Conservation (phyloP, 441 rosid species). For the Populus tomentosa region DNA sequence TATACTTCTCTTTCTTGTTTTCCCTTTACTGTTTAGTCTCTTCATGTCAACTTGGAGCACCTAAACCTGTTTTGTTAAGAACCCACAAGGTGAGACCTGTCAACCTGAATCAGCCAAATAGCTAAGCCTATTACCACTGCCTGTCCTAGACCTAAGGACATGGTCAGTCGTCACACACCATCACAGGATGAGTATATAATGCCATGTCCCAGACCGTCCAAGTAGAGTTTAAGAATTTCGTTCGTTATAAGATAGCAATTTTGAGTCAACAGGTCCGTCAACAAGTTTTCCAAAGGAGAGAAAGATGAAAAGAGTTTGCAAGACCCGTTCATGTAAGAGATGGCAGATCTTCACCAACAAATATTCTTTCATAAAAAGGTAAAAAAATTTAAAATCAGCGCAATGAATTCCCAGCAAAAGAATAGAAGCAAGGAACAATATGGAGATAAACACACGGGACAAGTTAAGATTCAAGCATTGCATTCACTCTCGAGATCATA, state of each 20-base stretch:
- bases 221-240: slow-evolving; percentile 1
- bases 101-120: slow-evolving; percentile 8
- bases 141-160: slow-evolving; percentile 3
- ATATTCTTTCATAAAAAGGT: background rate
- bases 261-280: background rate
- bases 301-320: background rate
- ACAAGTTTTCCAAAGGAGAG: background rate
- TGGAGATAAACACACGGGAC: background rate
- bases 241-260: background rate
- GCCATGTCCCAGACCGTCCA: background rate
- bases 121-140: slow-evolving; percentile 4
- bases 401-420: background rate
- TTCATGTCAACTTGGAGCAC: slow-evolving; percentile 7
- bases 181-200: background rate
- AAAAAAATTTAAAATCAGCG: background rate
- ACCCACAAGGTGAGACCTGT: background rate
- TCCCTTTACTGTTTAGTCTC: background rate
- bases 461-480: background rate
- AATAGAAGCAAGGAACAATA: background rate
- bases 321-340: background rate
- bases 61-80: slow-evolving; percentile 7
- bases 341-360: background rate
- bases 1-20: background rate
- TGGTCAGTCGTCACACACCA: slow-evolving; percentile 1
- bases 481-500: background rate